Percentiles rank a stretch among this genome's conserved stretches.
Evolutionary conservation across 345 rosid genomes (phyloP).

Genomic region (Mallotus nudiflorus): DNA sequence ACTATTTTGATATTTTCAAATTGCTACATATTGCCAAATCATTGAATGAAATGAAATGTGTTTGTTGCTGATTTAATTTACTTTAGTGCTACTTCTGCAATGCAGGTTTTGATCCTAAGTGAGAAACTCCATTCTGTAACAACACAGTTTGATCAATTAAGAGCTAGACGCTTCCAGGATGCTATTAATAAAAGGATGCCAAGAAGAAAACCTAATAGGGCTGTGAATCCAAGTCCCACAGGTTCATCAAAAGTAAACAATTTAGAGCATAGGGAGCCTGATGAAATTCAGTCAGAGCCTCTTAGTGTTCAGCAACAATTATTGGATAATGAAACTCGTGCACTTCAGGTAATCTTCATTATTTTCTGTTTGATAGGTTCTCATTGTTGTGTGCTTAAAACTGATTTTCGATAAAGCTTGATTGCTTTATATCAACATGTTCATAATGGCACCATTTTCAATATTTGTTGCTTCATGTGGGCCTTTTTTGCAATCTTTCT

Average conservation of each 20-base stretch:
- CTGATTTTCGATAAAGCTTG: too few relatives aligned
- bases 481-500: too few relatives aligned
- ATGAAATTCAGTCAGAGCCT: constrained; percentile 53
- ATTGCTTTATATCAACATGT: too few relatives aligned
- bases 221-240: constrained; percentile 36
- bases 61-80: constrained; percentile 8
- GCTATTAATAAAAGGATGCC: constrained; percentile 72
- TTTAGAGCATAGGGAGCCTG: constrained; percentile 45
- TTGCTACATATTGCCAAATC: background rate
- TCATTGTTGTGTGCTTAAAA: too few relatives aligned
- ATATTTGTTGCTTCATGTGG: too few relatives aligned
- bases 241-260: constrained; percentile 36
- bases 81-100: constrained; percentile 13
- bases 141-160: constrained; percentile 76
- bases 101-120: constrained; percentile 63
- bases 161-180: constrained; percentile 91
- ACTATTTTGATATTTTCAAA: too few relatives aligned
- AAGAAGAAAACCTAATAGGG: constrained; percentile 64
- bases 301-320: constrained; percentile 64
- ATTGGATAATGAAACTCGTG: constrained; percentile 87
- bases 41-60: background rate
- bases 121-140: constrained; percentile 93
- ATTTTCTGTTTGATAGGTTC: constrained; percentile 17
- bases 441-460: too few relatives aligned
- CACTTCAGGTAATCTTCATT: constrained; percentile 71